Conservation (phyloP, 163 green algal genomes). For the Chlamydomonas reinhardtii region DNA sequence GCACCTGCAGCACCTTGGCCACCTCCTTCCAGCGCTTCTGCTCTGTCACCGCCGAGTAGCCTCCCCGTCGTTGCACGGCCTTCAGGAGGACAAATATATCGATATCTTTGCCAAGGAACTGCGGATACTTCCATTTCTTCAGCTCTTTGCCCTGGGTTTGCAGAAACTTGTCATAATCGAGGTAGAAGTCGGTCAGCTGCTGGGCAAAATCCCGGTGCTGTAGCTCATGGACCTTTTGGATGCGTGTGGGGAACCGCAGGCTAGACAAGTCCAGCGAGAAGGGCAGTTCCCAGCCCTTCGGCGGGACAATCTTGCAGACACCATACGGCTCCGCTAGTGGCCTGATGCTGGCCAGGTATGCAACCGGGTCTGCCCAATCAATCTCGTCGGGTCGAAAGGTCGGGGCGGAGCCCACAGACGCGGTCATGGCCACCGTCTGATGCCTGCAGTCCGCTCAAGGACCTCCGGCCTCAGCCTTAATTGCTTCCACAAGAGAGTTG, state of each 20-base stretch:
- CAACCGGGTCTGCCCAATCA: constrained; percentile 58
- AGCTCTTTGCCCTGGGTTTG: constrained; percentile 55
- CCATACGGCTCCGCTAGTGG: constrained; percentile 59
- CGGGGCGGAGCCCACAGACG: too few relatives aligned
- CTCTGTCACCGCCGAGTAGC: constrained; percentile 79
- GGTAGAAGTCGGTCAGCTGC: constrained; percentile 67
- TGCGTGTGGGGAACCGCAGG: constrained; percentile 53
- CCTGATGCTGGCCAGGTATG: constrained; percentile 62
- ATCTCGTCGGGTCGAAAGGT: too few relatives aligned
- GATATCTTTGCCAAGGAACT: constrained; percentile 78
- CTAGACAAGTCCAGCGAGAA: constrained; percentile 50
- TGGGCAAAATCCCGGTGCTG: constrained; percentile 64
- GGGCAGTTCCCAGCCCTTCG: constrained; percentile 55
- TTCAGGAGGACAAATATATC: constrained; percentile 81
- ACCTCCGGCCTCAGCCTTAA: too few relatives aligned
- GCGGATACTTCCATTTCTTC: constrained; percentile 66
- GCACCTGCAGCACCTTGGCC: constrained; percentile 75
- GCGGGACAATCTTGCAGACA: constrained; percentile 66
- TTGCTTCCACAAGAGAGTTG: too few relatives aligned
- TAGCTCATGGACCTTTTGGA: constrained; percentile 80
- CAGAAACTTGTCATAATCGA: constrained; percentile 65
- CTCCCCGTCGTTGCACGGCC: constrained; percentile 75
- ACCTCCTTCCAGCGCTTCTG: constrained; percentile 86
- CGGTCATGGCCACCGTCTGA: too few relatives aligned
- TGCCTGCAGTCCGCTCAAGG: too few relatives aligned